Evolutionary conservation across 129 eudicot genomes (phyloP), one percentile per base, ranked within the genome.

Genomic region (Erigeron canadensis): DNA sequence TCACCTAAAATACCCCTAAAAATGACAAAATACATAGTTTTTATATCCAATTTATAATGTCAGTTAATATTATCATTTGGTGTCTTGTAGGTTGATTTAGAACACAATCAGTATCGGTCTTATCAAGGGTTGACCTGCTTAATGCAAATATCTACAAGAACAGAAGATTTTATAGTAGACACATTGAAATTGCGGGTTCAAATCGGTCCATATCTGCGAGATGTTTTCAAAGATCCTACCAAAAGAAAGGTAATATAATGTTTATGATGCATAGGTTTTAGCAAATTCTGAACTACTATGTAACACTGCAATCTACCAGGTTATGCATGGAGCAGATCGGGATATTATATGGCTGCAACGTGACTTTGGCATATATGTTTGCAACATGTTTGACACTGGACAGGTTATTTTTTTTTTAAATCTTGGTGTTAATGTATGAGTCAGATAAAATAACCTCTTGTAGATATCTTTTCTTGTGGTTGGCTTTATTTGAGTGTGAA

Each of bases 121-220:
- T 95, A 87, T 75, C 99, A 95, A 88, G 99, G 99, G n/a, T 73
- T 95, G 86, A 95, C 99, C 40, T 95, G 99, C 74, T 74, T 95
- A 83, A 95, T 95, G 99, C 99, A 95, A 86, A 90, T 95, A 78
- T 95, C 99, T 12, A 95, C 99, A 9, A 80, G 97, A 77, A 77
- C 86, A 6, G 97, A 95, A 74, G 99, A 95, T 83, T 94, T 90
- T 84, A 81, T 90, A 19, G 86, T 95, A 55, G 99, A 95, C 73
- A 95, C 99, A 3, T 85, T 95, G 80, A 95, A 87, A 74, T 80
- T 95, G 11, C 84, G 91, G 11, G 70, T 90, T 81, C 94, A 95
- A 70, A 77, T 95, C 51, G 97, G 97, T 74, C 97, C 96, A 8
- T 81, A 90, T 72, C 84, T 95, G 53, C 80, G 99, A 70, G 97